Evolutionary conservation across 2,329 filamentous ascomycete species (phyloP).

Genomic region (Ophiocordyceps sinensis): DNA sequence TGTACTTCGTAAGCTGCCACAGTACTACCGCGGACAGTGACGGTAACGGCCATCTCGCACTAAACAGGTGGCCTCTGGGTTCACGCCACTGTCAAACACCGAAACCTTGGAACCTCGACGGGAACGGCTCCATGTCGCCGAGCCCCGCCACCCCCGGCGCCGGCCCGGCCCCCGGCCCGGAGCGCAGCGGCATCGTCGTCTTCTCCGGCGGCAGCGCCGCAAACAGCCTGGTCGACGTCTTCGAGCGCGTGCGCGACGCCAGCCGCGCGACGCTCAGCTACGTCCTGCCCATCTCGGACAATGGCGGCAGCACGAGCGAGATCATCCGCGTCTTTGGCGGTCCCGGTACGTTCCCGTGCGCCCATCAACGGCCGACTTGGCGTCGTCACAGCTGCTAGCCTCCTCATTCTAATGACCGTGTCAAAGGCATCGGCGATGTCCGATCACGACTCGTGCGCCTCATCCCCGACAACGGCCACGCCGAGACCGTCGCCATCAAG

Average conservation of each 20-base stretch:
- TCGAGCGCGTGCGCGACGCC: conserved; percentile 49
- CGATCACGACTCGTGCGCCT: conserved; percentile 64
- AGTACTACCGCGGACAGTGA: too few relatives aligned
- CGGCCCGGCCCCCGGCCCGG: too few relatives aligned
- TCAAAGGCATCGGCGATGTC: conserved; percentile 39
- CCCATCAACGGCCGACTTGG: too few relatives aligned
- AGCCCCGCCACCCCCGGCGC: too few relatives aligned
- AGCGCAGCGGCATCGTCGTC: conserved; percentile 66
- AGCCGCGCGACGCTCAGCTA: conserved; percentile 61
- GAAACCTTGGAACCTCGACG: too few relatives aligned
- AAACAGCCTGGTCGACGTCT: conserved; percentile 86
- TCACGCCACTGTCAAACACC: too few relatives aligned
- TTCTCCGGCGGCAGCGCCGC: conserved; percentile 92
- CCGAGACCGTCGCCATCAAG: conserved; percentile 63
- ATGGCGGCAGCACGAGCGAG: conserved; percentile 87
- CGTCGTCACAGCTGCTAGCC: too few relatives aligned
- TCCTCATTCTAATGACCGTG: too few relatives aligned
- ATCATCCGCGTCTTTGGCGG: conserved; percentile 90
- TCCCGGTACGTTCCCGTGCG: conserved; percentile 45
- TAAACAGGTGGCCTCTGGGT: too few relatives aligned
- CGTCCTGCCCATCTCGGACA: conserved; percentile 90
- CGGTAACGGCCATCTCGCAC: too few relatives aligned
- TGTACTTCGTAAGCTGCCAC: too few relatives aligned
- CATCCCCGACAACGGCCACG: conserved; percentile 52
- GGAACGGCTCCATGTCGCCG: too few relatives aligned